Evolutionary conservation across 2,329 filamentous ascomycete species (phyloP).

Genomic region (Calonectria multiphialidica): DNA sequence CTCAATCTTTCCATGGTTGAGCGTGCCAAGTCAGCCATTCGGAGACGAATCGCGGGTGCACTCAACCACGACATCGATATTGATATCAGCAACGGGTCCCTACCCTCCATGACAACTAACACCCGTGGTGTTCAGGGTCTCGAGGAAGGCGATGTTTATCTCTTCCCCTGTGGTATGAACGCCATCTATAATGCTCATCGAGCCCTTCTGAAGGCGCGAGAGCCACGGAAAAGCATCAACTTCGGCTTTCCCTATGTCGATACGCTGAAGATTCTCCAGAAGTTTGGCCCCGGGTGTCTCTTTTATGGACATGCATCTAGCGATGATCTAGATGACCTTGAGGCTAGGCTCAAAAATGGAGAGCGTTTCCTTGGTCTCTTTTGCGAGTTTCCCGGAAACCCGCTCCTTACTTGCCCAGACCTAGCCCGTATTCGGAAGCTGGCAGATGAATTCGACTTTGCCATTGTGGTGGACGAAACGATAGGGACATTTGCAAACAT

Average conservation of each 20-base stretch:
- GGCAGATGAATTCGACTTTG: constrained; percentile 88
- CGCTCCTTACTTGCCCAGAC: constrained; percentile 87
- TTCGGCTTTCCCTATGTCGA: constrained; percentile 99
- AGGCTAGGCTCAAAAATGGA: constrained; percentile 76
- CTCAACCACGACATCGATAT: constrained; percentile 79
- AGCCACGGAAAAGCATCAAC: constrained; percentile 81
- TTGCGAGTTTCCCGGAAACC: constrained; percentile 96
- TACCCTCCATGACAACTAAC: constrained; percentile 52
- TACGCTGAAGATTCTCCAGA: constrained; percentile 93
- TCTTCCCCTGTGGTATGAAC: constrained; percentile 94
- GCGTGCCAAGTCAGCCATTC: constrained; percentile 87
- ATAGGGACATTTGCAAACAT: constrained; percentile 97
- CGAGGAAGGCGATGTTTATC: constrained; percentile 87
- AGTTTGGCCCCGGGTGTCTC: constrained; percentile 89
- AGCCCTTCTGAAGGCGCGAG: constrained; percentile 74
- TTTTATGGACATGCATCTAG: constrained; percentile 89
- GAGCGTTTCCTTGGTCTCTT: constrained; percentile 87
- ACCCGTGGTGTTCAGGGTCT: constrained; percentile 73
- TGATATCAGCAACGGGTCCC: constrained; percentile 56
- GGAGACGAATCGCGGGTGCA: constrained; percentile 88
- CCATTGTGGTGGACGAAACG: constrained; percentile 93
- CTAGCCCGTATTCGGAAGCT: constrained; percentile 83
- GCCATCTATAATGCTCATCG: constrained; percentile 92
- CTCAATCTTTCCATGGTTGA: constrained; percentile 83
- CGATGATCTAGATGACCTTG: constrained; percentile 86